Base-by-base conservation (phyloP, 805 yeast genomes). In the Yamadazyma kitorensis region DNA sequence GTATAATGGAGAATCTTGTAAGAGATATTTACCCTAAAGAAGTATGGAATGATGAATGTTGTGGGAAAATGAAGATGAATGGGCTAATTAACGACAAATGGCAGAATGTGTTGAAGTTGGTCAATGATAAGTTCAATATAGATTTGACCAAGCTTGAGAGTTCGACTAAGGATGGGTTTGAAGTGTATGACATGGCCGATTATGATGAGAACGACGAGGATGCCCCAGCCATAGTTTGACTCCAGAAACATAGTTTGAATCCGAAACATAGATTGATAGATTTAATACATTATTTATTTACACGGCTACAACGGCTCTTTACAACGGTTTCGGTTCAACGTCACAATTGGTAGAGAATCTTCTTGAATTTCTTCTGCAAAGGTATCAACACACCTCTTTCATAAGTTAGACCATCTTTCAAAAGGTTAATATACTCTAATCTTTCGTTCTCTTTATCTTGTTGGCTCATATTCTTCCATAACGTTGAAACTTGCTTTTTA, bases 401-500 rank as follows among this genome's bases (percentile, higher is more conserved):
- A 28, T 40, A 43, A 11, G 31, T 20, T 10, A 25, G 11, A 11
- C 48, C 48, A 16, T 30, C 13, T 24, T 43, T 38, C 24, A 59
- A 33, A 15, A 62, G 44, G 3, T 47, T 38, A 12, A 48, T 41
- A 31, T 61, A 63, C 25, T 57, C 61, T 20, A 48, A 49, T 13
- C 64, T 33, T 21, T 51, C 51, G 5, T 23, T 32, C 27, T 57
- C 59, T 41, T 61, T 60, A 26, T 57, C 54, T 14, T 51, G 57
- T 24, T 39, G 33, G 6, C 47, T 37, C 49, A 61, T 32, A 13
- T 22, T 33, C 10, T 51, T 49, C 70, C 70, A 63, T 18, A 27
- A 30, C 6, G 15, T 24, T 1, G 52, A 33, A 8, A 46, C 33
- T 20, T 40, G 38, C 14, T 16, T 43, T 19, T 49, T 27, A 17